phyloP scores from a whole-genome alignment of 2,329 filamentous ascomycete genomes.

The Hypoxylon sp. region DNA sequence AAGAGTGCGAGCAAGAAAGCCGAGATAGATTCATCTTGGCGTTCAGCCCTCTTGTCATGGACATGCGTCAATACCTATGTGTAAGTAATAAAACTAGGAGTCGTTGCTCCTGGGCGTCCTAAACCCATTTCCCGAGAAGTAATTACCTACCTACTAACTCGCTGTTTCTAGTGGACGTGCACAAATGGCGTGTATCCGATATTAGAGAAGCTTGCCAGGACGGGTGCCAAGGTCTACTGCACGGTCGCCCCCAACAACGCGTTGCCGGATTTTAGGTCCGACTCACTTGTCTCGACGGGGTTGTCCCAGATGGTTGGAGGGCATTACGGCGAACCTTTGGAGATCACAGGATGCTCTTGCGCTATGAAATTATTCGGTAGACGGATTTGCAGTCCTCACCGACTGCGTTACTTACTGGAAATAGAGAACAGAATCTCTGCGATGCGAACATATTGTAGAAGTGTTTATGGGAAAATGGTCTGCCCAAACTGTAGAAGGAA shows the following conservation, averaged over 20 bases:
- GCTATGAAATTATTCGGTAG: conserved; percentile 27
- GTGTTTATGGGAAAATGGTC: conserved; percentile 24
- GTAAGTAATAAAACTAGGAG: background rate
- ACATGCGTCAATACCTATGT: conserved; percentile 33
- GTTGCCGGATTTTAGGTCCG: conserved; percentile 2
- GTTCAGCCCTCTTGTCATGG: background rate
- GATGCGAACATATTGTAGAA: conserved; percentile 18
- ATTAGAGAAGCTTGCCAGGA: background rate
- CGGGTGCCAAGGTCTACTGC: conserved; percentile 19
- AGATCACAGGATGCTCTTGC: conserved; percentile 32
- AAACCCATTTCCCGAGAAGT: background rate
- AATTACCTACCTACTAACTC: background rate
- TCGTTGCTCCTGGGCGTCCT: background rate
- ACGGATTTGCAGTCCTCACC: conserved; percentile 36
- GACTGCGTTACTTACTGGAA: conserved; percentile 27
- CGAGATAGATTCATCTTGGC: background rate
- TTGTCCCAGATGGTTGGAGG: conserved; percentile 12
- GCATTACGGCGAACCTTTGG: background rate
- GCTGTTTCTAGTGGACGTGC: background rate
- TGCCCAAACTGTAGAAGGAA: conserved; percentile 21
- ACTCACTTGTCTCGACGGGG: conserved; percentile 10
- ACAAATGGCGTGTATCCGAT: background rate
- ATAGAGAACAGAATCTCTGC: background rate
- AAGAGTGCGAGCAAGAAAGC: conserved; percentile 14
- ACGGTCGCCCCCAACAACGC: no score